Evolutionary conservation across 176 grass and related monocot genomes (phyloP).

Genomic region (Puya raimondii): DNA sequence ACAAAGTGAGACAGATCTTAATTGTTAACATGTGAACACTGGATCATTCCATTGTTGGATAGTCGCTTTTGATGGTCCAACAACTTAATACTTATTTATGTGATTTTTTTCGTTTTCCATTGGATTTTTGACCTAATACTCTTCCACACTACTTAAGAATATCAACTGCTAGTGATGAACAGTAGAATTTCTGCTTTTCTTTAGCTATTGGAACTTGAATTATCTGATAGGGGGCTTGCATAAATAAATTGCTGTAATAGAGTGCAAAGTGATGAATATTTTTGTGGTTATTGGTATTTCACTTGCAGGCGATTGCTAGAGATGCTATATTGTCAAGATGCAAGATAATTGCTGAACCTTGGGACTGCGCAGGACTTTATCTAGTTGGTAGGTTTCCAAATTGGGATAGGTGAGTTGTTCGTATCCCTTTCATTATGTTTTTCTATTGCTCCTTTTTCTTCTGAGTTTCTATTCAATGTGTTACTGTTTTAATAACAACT

Average conservation of each 20-base stretch:
- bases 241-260: background rate
- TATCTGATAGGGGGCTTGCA: background rate
- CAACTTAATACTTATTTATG: no score
- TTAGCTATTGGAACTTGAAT: background rate
- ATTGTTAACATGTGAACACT: no score
- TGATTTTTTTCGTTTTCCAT: no score
- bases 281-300: conserved; percentile 22
- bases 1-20: no score
- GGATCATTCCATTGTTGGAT: no score
- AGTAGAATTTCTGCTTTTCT: background rate
- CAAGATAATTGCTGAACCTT: conserved; percentile 99
- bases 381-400: conserved; percentile 90
- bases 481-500: no score
- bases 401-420: conserved; percentile 78
- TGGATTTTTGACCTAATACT: no score
- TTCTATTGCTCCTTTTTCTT: no score
- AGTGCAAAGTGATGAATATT: background rate
- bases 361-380: conserved; percentile 98
- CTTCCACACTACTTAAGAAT: no score
- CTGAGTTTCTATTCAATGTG: no score
- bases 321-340: conserved; percentile 81
- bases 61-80: no score
- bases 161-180: background rate
- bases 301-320: conserved; percentile 78
- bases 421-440: background rate